These are phyloP conservation scores for Talaromyces trachyspermus DNA, from an alignment of 495 filamentous ascomycete genomes.

Conservation along the genomic window DNA sequence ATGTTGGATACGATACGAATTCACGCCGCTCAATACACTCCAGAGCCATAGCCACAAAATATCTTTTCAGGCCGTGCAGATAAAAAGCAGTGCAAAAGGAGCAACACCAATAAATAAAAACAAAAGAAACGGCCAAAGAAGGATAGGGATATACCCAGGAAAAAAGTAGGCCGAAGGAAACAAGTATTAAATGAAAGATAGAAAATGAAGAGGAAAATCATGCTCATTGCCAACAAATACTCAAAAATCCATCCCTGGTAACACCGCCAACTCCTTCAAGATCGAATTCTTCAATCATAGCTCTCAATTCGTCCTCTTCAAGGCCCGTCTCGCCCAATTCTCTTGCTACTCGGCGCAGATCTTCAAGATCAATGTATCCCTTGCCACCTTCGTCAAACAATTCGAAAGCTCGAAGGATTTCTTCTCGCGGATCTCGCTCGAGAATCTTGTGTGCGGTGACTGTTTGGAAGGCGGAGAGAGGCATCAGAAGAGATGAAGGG, in stretches of 20 bases:
- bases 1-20: too few relatives aligned
- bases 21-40: not conserved
- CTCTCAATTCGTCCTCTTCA: slow-evolving; percentile 83
- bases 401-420: slow-evolving; percentile 85
- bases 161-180: too few relatives aligned
- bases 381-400: slow-evolving; percentile 78
- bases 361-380: slow-evolving; percentile 78
- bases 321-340: slow-evolving; percentile 83
- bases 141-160: slow-evolving; percentile 2
- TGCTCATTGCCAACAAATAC: slow-evolving; percentile 57
- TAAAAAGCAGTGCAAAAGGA: not conserved
- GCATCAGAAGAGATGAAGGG: slow-evolving; percentile 56
- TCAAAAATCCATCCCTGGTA: slow-evolving; percentile 81
- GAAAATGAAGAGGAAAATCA: slow-evolving; percentile 9
- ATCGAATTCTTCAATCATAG: slow-evolving; percentile 99
- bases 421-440: slow-evolving; percentile 76
- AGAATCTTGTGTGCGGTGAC: slow-evolving; percentile 75
- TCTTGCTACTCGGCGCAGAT: slow-evolving; percentile 78
- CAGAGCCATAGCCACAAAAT: not conserved
- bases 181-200: slow-evolving; percentile 9
- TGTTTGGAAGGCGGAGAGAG: slow-evolving; percentile 64
- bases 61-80: too few relatives aligned
- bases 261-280: slow-evolving; percentile 86
- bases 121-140: slow-evolving; percentile 11
- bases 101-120: slow-evolving; percentile 4